Percentiles rank a stretch among this genome's conserved stretches.
These are phyloP conservation scores for Xerocomellus dryophilus DNA, from an alignment of 768 basidiomycete genomes.

Conservation along the genomic window DNA sequence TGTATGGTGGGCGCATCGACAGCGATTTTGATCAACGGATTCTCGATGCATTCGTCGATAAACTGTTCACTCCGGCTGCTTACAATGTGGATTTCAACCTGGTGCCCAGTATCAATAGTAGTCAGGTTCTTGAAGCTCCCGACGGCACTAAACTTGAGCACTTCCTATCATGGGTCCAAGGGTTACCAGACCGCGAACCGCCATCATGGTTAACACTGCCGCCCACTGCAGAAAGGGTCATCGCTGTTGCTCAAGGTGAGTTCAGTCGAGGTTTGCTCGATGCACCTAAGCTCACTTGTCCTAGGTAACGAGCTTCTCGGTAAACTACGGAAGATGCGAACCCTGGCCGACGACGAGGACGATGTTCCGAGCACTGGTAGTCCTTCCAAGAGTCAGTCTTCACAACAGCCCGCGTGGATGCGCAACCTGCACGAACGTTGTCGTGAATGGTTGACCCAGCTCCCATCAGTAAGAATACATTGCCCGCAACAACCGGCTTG, in stretches of 20 bases:
- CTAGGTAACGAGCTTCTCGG: conserved; percentile 77
- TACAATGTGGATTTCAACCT: conserved; percentile 94
- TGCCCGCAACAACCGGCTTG: neutral
- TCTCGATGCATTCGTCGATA: conserved; percentile 90
- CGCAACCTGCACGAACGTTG: conserved; percentile 76
- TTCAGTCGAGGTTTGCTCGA: neutral
- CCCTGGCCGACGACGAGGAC: conserved; percentile 83
- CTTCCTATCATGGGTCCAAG: conserved; percentile 87
- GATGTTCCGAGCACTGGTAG: conserved; percentile 49
- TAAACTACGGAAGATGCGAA: conserved; percentile 92
- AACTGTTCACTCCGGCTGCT: conserved; percentile 79
- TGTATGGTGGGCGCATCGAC: conserved; percentile 93
- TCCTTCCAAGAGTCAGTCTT: conserved; percentile 59
- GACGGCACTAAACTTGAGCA: conserved; percentile 93
- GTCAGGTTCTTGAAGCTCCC: conserved; percentile 64
- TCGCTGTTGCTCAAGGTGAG: conserved; percentile 86
- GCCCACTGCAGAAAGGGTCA: conserved; percentile 86
- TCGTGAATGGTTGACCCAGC: conserved; percentile 72
- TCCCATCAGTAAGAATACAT: conserved; percentile 63
- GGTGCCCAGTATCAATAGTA: conserved; percentile 60
- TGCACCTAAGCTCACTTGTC: conserved; percentile 3
- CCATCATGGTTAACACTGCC: conserved; percentile 94
- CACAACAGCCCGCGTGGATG: conserved; percentile 95
- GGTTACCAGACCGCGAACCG: conserved; percentile 88
- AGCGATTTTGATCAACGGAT: conserved; percentile 94